Evolutionary conservation across 495 filamentous ascomycete genomes (phyloP).

Genomic region (Aspergillus steynii): DNA sequence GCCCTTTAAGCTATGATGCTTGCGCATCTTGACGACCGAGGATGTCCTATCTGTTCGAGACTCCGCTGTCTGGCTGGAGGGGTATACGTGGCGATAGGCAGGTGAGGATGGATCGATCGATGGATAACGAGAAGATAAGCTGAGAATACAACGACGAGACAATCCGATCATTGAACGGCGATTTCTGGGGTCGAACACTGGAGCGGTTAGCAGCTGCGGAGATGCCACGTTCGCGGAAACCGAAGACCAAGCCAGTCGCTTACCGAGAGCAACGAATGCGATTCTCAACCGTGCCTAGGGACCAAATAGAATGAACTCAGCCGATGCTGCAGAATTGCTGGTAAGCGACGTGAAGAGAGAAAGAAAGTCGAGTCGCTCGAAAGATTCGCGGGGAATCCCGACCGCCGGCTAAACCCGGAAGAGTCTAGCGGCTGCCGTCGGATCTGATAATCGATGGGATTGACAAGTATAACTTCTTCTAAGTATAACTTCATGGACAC

Average conservation of each 20-base stretch:
- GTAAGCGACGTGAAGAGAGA: background rate
- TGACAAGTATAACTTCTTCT: too few relatives aligned
- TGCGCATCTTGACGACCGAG: conserved; percentile 12
- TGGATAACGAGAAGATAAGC: background rate
- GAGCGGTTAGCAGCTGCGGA: too few relatives aligned
- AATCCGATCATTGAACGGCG: too few relatives aligned
- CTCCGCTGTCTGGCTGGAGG: background rate
- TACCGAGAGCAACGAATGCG: too few relatives aligned
- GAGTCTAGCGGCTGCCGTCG: background rate
- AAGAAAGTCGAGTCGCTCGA: too few relatives aligned
- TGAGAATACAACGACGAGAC: background rate
- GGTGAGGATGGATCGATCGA: background rate
- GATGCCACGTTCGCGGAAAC: too few relatives aligned
- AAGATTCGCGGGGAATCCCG: background rate
- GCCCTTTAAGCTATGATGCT: conserved; percentile 8
- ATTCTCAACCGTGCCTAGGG: background rate
- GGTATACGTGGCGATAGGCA: background rate
- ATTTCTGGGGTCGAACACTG: too few relatives aligned
- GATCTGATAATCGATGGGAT: background rate
- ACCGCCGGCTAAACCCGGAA: background rate
- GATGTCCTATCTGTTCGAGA: background rate
- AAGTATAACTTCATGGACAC: too few relatives aligned
- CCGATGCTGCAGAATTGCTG: too few relatives aligned
- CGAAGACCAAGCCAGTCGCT: too few relatives aligned
- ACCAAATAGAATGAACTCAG: background rate